These are phyloP conservation scores for Suillus ampliporus DNA, from an alignment of 768 basidiomycete species.

Conservation along the genomic window DNA sequence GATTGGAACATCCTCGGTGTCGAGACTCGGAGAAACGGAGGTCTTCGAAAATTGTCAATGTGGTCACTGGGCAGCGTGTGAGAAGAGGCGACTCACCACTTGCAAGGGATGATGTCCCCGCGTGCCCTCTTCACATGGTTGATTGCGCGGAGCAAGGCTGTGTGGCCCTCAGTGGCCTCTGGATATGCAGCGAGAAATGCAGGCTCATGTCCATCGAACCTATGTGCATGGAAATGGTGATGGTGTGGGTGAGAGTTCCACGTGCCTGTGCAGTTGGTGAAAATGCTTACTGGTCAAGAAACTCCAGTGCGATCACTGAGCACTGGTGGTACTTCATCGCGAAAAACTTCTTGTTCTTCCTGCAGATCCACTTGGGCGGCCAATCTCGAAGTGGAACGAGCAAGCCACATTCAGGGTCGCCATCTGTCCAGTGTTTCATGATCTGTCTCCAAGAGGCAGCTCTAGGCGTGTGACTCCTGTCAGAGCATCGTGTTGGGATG, in stretches of 20 bases:
- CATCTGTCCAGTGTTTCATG: conserved; percentile 2
- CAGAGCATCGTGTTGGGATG: neutral
- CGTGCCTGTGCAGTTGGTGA: neutral
- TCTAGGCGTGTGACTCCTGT: neutral
- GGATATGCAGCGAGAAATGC: conserved; percentile 8
- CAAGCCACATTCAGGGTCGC: conserved; percentile 4
- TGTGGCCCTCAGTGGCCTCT: conserved; percentile 10
- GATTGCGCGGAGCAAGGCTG: conserved; percentile 3
- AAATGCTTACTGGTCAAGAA: conserved; percentile 10
- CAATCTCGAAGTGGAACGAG: conserved; percentile 16
- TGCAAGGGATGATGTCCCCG: too few species aligned
- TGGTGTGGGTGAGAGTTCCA: too few species aligned
- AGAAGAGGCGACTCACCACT: too few species aligned
- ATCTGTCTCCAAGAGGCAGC: conserved; percentile 14
- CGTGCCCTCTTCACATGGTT: neutral
- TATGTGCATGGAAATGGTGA: neutral
- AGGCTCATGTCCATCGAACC: conserved; percentile 4
- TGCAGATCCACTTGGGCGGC: conserved; percentile 2
- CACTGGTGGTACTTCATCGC: conserved; percentile 8
- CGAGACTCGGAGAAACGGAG: too few species aligned
- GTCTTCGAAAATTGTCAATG: too few species aligned
- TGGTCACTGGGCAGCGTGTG: too few species aligned
- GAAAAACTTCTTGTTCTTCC: conserved; percentile 8
- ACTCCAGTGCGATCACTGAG: conserved; percentile 8
- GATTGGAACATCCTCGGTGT: too few species aligned